Evolutionary conservation across 164 flowering plant species (phyloP).

Genomic region (Berberis vulgaris): DNA sequence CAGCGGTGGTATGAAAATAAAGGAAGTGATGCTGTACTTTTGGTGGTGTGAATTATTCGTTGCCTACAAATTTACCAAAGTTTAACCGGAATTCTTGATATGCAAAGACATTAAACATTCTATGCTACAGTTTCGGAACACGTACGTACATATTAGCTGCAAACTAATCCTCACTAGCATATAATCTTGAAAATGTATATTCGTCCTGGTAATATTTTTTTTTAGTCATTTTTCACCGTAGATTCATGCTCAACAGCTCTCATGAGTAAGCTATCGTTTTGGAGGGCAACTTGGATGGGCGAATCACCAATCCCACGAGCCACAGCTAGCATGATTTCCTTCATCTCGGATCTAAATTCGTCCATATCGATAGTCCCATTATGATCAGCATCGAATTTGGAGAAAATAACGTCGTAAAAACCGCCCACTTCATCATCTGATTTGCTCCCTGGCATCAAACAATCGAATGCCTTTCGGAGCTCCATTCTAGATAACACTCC

Average conservation of each 20-base stretch:
- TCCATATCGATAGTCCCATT: conserved; percentile 31
- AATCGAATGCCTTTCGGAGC: conserved; percentile 21
- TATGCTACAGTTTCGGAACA: no score
- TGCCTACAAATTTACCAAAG: no score
- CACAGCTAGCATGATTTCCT: conserved; percentile 47
- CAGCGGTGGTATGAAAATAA: no score
- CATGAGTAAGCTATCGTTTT: conserved; percentile 42
- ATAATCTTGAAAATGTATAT: no score
- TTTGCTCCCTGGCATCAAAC: conserved; percentile 19
- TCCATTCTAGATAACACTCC: conserved; percentile 38
- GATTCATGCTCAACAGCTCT: conserved; percentile 43
- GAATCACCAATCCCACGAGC: conserved; percentile 45
- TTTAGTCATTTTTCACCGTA: neutral
- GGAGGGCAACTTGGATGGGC: conserved; percentile 39
- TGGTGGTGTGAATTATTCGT: no score
- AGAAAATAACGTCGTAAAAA: conserved; percentile 24
- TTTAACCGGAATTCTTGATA: no score
- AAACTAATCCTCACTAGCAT: no score
- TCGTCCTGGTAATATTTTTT: no score
- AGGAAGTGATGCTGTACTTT: no score
- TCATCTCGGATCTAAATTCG: conserved; percentile 33
- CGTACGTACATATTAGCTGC: no score
- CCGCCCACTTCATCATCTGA: conserved; percentile 22
- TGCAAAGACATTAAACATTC: no score
- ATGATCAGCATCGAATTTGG: conserved; percentile 33